Conservation (phyloP, 2,329 filamentous ascomycete species). For the Aureobasidium sp. region DNA sequence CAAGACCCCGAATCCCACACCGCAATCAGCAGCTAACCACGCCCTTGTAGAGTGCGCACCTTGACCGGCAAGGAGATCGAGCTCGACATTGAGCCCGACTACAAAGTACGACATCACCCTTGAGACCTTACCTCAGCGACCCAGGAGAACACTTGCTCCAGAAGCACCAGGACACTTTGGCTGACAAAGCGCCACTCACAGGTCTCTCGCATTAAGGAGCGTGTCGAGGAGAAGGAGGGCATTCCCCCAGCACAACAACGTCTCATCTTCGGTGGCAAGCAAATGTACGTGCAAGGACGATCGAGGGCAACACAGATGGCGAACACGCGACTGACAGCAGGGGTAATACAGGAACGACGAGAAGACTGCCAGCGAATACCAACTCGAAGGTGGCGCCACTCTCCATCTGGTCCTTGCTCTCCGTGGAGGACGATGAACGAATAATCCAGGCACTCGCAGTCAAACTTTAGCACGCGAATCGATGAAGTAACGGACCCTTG, state of each 20-base stretch:
- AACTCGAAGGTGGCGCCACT: constrained; percentile 83
- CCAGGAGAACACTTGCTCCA: not conserved
- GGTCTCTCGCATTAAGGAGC: constrained; percentile 96
- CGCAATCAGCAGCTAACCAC: constrained; percentile 4
- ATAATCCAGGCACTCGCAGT: not conserved
- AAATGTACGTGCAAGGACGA: constrained; percentile 59
- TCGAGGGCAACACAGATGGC: not conserved
- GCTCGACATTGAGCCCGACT: constrained; percentile 88
- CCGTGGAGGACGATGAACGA: constrained; percentile 56
- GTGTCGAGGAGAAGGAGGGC: constrained; percentile 97
- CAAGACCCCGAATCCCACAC: not conserved
- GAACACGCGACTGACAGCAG: not conserved
- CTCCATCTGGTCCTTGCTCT: constrained; percentile 93
- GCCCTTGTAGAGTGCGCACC: constrained; percentile 69
- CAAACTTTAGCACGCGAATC: not conserved
- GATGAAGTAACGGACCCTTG: not conserved
- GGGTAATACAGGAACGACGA: constrained; percentile 70
- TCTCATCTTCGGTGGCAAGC: constrained; percentile 93
- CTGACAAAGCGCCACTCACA: constrained; percentile 29
- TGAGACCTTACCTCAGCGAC: too few species aligned
- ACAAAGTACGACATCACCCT: constrained; percentile 57
- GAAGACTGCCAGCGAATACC: constrained; percentile 85
- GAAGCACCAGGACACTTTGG: not conserved
- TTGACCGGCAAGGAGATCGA: constrained; percentile 99
- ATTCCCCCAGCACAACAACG: constrained; percentile 96